phyloP scores from a whole-genome alignment of 257 asterid species.

The Fraxinus pennsylvanica region DNA sequence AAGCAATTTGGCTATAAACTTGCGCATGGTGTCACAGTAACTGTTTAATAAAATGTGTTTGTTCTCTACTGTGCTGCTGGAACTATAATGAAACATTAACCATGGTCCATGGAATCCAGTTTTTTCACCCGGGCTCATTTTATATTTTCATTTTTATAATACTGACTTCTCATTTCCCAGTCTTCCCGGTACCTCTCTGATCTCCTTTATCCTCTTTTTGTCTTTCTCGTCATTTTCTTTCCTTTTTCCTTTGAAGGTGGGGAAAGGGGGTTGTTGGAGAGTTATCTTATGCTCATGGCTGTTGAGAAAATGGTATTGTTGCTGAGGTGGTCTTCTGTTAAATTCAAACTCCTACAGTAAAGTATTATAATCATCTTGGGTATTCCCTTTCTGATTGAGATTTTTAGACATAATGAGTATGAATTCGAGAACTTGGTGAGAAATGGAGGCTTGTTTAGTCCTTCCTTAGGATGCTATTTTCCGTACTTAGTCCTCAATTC shows the following conservation, averaged over 20 bases:
- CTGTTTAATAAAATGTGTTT: slow-evolving; percentile 14
- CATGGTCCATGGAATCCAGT: neutral
- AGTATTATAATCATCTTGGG: neutral
- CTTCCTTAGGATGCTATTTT: neutral
- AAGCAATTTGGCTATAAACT: slow-evolving; percentile 8
- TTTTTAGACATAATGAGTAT: neutral
- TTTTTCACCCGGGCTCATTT: neutral
- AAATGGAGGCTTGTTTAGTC: neutral
- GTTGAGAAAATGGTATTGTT: neutral
- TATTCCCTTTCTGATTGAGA: slow-evolving; percentile 5
- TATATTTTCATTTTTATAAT: neutral
- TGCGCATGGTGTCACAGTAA: neutral
- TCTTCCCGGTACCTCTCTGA: neutral
- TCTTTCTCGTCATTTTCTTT: neutral
- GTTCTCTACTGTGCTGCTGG: neutral
- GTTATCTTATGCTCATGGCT: neutral
- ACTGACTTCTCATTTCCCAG: neutral
- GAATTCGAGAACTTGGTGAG: neutral
- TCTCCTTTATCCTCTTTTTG: slow-evolving; percentile 4
- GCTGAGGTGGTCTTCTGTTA: neutral
- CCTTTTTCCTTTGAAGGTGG: neutral
- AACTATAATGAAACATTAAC: neutral
- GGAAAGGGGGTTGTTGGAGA: neutral
- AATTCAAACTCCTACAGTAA: neutral
- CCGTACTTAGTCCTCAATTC: neutral